phyloP scores from a whole-genome alignment of 345 rosid genomes.

The Combretum micranthum region DNA sequence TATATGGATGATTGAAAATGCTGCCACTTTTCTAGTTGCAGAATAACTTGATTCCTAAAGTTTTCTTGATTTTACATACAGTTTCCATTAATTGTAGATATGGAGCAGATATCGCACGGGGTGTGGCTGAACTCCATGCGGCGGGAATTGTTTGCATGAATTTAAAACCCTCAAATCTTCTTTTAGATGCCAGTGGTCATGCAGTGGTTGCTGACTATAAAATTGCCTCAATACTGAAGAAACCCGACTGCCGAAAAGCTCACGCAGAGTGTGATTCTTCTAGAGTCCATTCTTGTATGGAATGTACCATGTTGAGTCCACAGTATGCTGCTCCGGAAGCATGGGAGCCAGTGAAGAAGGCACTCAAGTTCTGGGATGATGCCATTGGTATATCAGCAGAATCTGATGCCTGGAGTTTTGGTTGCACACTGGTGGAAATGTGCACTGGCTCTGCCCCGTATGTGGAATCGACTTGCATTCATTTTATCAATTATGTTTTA shows the following conservation, averaged over 20 bases:
- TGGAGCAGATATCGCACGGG: slow-evolving; percentile 91
- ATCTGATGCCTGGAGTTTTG: slow-evolving; percentile 99
- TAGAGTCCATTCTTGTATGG: slow-evolving; percentile 68
- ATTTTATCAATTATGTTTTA: slow-evolving; percentile 9
- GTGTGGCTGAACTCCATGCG: slow-evolving; percentile 95
- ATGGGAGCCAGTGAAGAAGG: slow-evolving; percentile 95
- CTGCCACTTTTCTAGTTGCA: neutral
- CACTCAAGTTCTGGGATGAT: slow-evolving; percentile 89
- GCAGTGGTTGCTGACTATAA: slow-evolving; percentile 97
- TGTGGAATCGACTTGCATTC: slow-evolving; percentile 27
- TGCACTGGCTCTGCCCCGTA: slow-evolving; percentile 99
- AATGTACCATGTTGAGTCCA: slow-evolving; percentile 80
- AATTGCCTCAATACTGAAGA: slow-evolving; percentile 81
- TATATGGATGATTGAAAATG: too few relatives aligned
- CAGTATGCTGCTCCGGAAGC: slow-evolving; percentile 96
- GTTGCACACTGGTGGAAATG: slow-evolving; percentile 98
- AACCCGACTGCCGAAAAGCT: slow-evolving; percentile 70
- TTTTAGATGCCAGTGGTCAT: slow-evolving; percentile 68
- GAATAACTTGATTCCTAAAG: neutral
- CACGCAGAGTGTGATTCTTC: slow-evolving; percentile 57
- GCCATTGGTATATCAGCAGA: slow-evolving; percentile 78
- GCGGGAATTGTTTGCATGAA: slow-evolving; percentile 97
- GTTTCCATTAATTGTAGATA: slow-evolving; percentile 51
- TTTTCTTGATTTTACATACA: slow-evolving; percentile 11
- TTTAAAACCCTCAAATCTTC: slow-evolving; percentile 93